These are phyloP conservation scores for Mortierella antarctica DNA, from an alignment of 192 early-diverging fungal genomes.

Conservation along the genomic window DNA sequence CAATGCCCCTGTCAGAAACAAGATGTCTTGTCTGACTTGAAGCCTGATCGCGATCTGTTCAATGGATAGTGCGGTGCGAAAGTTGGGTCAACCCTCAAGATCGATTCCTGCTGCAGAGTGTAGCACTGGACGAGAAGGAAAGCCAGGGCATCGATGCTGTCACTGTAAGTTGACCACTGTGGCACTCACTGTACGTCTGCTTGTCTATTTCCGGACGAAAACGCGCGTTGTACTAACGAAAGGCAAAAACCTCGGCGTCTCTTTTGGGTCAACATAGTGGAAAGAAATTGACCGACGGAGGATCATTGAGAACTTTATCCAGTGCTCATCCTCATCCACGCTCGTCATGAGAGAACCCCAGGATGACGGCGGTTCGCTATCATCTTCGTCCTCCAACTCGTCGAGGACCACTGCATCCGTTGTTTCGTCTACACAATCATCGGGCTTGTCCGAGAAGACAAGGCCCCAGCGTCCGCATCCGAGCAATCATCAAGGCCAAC, in stretches of 20 bases:
- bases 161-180: constrained; percentile 26
- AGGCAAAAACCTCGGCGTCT: too few species aligned
- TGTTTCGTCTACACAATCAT: constrained; percentile 7
- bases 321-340: constrained; percentile 45
- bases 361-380: constrained; percentile 38
- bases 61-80: constrained; percentile 52
- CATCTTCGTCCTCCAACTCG: constrained; percentile 33
- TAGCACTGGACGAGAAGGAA: constrained; percentile 42
- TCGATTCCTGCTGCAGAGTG: constrained; percentile 57
- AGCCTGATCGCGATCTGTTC: not conserved
- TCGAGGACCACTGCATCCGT: constrained; percentile 14
- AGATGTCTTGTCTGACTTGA: too few species aligned
- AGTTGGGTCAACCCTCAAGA: constrained; percentile 56
- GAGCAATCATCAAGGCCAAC: not conserved
- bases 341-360: constrained; percentile 26
- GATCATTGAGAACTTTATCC: constrained; percentile 54
- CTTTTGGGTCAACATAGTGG: constrained; percentile 27
- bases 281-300: constrained; percentile 53
- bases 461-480: constrained; percentile 7
- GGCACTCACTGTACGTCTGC: not conserved
- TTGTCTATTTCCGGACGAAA: too few species aligned
- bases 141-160: constrained; percentile 41
- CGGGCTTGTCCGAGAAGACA: constrained; percentile 5
- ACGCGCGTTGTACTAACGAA: too few species aligned
- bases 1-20: not conserved